Percentiles rank a stretch among this genome's conserved stretches.
phyloP scores from a whole-genome alignment of 2,329 filamentous ascomycete species.

The Venturia carpophila region DNA sequence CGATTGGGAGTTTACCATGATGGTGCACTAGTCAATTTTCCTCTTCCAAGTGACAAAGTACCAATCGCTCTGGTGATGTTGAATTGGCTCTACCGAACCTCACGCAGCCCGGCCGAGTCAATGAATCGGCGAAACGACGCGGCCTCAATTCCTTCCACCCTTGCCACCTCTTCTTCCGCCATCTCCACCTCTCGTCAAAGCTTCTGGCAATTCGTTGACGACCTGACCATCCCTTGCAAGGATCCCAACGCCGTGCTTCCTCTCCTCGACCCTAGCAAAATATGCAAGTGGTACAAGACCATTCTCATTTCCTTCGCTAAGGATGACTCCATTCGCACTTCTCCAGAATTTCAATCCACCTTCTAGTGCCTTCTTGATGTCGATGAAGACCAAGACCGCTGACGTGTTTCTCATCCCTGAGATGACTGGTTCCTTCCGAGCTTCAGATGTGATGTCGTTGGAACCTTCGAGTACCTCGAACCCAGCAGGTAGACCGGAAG shows the following conservation, averaged over 20 bases:
- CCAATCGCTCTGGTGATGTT: not conserved
- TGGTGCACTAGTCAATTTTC: not conserved
- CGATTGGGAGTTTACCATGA: not conserved
- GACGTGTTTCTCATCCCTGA: constrained; percentile 66
- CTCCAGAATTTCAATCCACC: constrained; percentile 64
- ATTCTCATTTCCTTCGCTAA: constrained; percentile 43
- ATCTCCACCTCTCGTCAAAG: constrained; percentile 11
- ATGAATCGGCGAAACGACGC: not conserved
- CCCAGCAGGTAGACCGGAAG: constrained; percentile 56
- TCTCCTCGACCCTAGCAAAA: constrained; percentile 63
- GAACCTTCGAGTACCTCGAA: constrained; percentile 29
- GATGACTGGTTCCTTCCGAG: constrained; percentile 44
- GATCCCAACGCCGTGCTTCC: constrained; percentile 52
- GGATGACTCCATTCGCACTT: constrained; percentile 43
- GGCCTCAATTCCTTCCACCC: not conserved
- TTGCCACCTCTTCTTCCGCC: constrained; percentile 12
- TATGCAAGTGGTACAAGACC: constrained; percentile 59
- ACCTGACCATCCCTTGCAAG: constrained; percentile 65
- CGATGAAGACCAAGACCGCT: constrained; percentile 63
- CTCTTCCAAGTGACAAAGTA: not conserved
- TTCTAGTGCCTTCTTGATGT: constrained; percentile 58
- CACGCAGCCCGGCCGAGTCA: not conserved
- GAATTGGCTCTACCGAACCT: not conserved
- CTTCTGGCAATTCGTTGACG: constrained; percentile 27
- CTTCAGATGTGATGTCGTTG: not conserved